Base-by-base conservation (phyloP, 129 eudicot species). In the Heracleum sosnowskyi region DNA sequence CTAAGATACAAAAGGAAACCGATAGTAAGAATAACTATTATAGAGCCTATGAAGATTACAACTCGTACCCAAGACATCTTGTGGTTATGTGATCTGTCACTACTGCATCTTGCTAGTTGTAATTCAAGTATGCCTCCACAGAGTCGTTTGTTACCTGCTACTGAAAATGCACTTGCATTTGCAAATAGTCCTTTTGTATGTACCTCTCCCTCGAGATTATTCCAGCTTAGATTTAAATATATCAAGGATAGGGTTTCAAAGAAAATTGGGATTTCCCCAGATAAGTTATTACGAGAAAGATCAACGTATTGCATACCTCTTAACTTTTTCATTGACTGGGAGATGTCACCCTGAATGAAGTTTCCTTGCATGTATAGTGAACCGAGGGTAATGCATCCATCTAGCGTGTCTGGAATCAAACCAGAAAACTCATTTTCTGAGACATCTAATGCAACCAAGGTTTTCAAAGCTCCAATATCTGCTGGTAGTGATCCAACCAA, bases 391-490 rank as follows among this genome's bases (percentile, higher is more conserved):
- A 29, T 11, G 51, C 75, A 71, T 10, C 8, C n/a, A 69, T n/a
- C 75, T 11, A 71, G 31, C 5, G 0, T 22, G 20, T 13, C 41
- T 39, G 82, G 71, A 73, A 79, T 73, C 7, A 9, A 37, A 11
- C 57, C 71, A 36, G 78, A 72, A 51, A 79, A 15, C 42, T 37
- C 44, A 41, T 72, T 72, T 39, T 39, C 73, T 7, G 82, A 79
- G 28, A 72, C 34, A 72, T 72, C 78, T 11, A 79, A 42, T 73
- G 2, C 57, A n/a, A 24, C 69, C 8, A 79, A 7, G 34, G 55
- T 70, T 34, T 2, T 40, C 42, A 79, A 42, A 18, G 26, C 31
- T 15, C 72, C 78, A 0, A 79, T 33, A 15, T 28, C 42, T 22
- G 31, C 26, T 12, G 76, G 69, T 22, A 79, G 64, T 31, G 76